Percentiles rank a stretch among this genome's conserved stretches.
phyloP scores from a whole-genome alignment of 2,329 filamentous ascomycete genomes.

The Juglanconis oblonga region DNA sequence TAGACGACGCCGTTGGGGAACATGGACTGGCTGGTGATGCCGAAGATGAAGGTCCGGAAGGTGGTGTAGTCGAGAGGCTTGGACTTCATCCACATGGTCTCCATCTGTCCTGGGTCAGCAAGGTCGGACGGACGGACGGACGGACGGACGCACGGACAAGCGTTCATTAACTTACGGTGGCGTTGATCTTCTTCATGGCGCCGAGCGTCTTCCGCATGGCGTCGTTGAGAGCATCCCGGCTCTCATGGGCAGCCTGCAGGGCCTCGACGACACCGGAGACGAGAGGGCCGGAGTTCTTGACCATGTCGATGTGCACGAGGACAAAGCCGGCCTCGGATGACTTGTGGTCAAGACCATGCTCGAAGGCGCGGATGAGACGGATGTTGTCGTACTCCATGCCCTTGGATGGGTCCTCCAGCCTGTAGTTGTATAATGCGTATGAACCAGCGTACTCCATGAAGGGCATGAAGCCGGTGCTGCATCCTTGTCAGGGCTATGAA shows the following conservation, averaged over 20 bases:
- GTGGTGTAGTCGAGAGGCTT: conserved; percentile 80
- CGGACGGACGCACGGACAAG: not conserved
- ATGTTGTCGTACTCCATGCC: conserved; percentile 66
- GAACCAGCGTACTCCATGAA: conserved; percentile 84
- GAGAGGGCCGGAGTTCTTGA: conserved; percentile 76
- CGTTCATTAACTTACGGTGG: conserved; percentile 34
- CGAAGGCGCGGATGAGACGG: conserved; percentile 85
- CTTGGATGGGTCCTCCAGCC: conserved; percentile 50
- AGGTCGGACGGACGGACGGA: not conserved
- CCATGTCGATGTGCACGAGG: conserved; percentile 95
- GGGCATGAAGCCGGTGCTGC: conserved; percentile 71
- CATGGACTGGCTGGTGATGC: conserved; percentile 90
- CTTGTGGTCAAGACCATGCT: conserved; percentile 78
- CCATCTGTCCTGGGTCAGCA: conserved; percentile 53
- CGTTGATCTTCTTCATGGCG: conserved; percentile 69
- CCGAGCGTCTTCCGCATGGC: conserved; percentile 60
- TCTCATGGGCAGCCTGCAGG: conserved; percentile 50
- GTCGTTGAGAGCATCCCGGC: conserved; percentile 60
- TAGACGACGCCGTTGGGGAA: conserved; percentile 91
- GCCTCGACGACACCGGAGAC: conserved; percentile 69
- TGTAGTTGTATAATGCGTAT: conserved; percentile 69
- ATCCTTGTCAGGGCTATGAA: not conserved
- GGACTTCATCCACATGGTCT: conserved; percentile 88
- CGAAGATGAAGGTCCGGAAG: conserved; percentile 96
- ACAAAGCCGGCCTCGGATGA: conserved; percentile 92